Conservation (phyloP, 352 stramenopile species). For the Globisporangium irregulare region DNA sequence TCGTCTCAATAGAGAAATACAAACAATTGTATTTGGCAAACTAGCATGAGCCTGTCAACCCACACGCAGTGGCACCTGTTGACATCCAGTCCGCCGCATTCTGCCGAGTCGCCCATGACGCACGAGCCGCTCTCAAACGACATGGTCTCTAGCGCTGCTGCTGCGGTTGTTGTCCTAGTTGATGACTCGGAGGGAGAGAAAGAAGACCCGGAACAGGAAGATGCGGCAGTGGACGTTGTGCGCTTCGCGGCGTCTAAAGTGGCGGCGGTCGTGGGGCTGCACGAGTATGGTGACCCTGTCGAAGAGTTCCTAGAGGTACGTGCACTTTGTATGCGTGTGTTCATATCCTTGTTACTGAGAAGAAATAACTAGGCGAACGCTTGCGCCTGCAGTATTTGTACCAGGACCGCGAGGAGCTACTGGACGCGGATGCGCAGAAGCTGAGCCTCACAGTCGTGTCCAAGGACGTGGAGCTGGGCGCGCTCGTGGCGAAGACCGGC, state of each 20-base stretch:
- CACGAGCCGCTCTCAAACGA: background rate
- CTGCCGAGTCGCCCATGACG: background rate
- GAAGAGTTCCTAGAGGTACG: conserved; percentile 46
- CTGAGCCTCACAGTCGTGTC: conserved; percentile 49
- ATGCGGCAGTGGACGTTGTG: conserved; percentile 20
- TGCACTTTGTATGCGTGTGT: background rate
- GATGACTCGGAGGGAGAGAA: background rate
- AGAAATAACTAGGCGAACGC: background rate
- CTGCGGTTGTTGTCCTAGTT: background rate
- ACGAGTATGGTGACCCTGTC: conserved; percentile 60
- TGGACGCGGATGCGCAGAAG: conserved; percentile 40
- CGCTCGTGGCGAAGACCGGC: conserved; percentile 52
- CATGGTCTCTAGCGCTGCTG: background rate
- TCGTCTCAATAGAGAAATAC: background rate
- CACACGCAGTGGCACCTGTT: background rate
- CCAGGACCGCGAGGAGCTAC: conserved; percentile 53
- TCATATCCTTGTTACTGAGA: background rate
- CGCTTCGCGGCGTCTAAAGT: conserved; percentile 74
- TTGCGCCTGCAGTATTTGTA: conserved; percentile 47
- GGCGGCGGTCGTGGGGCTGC: conserved; percentile 60
- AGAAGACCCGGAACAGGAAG: background rate
- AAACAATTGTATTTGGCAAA: background rate
- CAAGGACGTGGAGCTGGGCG: conserved; percentile 55
- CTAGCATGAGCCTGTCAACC: background rate
- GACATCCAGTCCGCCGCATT: background rate